Base-by-base conservation (phyloP, 2,329 filamentous ascomycete species). In the Stemphylium vesicarium region DNA sequence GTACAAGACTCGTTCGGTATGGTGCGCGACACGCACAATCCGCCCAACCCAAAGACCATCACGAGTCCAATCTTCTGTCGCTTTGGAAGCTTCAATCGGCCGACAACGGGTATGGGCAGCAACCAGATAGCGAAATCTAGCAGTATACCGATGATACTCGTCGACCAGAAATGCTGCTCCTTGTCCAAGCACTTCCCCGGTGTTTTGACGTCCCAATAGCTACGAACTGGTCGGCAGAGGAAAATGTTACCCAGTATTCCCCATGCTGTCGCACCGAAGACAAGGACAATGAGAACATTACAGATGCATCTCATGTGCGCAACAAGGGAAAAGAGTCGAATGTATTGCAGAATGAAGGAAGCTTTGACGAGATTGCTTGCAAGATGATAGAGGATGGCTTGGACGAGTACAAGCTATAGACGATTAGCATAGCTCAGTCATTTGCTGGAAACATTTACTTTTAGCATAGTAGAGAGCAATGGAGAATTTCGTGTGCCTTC, bases 11-110 rank as follows among this genome's bases (percentile, higher is more conserved):
- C 20, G 2, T 10, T 10, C 3, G 10, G 3, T 20, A 31, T 9
- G 1, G 18, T 12, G 24, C 20, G 42, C 10, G 16, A 32, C 9
- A 63, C 71, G 58, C 57, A 76, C 75, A 77, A 70, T 16, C 62
- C 65, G 6, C 76, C 76, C 11, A 78, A 44, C 11, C 71, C 67
- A 57, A 78, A 78, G 1, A 77, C 68, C 8, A 60, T 55, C 24
- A 62, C 33, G 3, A 78, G 50, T 7, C 68, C 66, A 9, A 68
- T 39, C 55, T 73, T 77, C 56, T 77, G 73, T n/a, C 64, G 56
- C 7, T 50, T 45, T 3, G 70, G 66, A 42, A 78, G 49, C 6
- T 59, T 69, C 42, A 78, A 56, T 12, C 57, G 64, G 24, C 66
- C 50, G 16, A 73, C 50, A 11, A 72, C 53, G 0, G 66, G 66